These are phyloP conservation scores for Tuctoria greenei DNA, from an alignment of 176 grass and related monocot species.

Conservation along the genomic window DNA sequence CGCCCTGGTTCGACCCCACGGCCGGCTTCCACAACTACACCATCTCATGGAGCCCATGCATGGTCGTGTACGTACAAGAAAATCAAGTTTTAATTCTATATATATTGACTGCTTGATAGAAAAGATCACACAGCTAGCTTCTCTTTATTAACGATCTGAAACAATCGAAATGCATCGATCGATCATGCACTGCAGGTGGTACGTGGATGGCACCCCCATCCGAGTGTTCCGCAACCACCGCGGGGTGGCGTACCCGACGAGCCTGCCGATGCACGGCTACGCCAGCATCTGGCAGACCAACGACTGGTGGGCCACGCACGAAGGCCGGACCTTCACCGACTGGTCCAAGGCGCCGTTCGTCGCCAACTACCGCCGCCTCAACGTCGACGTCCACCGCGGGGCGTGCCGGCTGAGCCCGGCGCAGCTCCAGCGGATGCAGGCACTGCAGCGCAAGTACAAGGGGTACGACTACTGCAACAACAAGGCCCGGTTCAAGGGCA, in stretches of 20 bases:
- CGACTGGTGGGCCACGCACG: conserved; percentile 67
- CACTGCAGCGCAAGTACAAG: conserved; percentile 50
- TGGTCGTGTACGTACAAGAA: conserved; percentile 45
- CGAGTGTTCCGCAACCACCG: conserved; percentile 71
- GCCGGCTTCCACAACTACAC: conserved; percentile 83
- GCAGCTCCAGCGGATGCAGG: conserved; percentile 42
- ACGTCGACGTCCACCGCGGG: conserved; percentile 45
- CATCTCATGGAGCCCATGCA: conserved; percentile 75
- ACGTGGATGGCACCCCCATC: conserved; percentile 47
- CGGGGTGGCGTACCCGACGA: conserved; percentile 44
- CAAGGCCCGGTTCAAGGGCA: conserved; percentile 6
- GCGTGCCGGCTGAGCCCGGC: conserved; percentile 17
- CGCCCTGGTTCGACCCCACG: conserved; percentile 82
- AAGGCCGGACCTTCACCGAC: conserved; percentile 54
- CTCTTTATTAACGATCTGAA: no score
- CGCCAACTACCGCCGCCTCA: conserved; percentile 45
- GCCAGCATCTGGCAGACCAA: conserved; percentile 76
- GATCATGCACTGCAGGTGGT: conserved; percentile 53
- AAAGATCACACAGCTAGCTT: no score
- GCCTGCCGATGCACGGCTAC: conserved; percentile 59
- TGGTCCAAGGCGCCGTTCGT: conserved; percentile 67
- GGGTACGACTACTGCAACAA: conserved; percentile 73
- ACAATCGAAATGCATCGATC: no score
- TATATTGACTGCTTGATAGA: no score
- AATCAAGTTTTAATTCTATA: no score